phyloP scores from a whole-genome alignment of 1,284 basidiomycete species.

The Coriolopsis trogii region DNA sequence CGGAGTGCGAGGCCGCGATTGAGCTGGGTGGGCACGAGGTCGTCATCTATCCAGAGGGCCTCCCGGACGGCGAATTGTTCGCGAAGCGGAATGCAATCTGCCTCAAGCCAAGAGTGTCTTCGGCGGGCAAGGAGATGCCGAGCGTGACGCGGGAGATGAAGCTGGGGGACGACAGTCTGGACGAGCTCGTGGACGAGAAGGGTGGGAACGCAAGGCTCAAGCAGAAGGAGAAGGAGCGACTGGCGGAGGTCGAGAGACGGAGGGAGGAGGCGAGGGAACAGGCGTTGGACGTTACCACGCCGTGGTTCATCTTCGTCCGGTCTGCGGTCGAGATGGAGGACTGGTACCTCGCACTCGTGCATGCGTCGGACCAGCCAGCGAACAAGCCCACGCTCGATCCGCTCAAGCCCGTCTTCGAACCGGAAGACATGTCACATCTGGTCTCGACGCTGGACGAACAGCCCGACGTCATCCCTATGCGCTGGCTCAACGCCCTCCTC shows the following conservation, averaged over 20 bases:
- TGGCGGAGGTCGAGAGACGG: constrained; percentile 47
- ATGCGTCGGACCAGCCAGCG: constrained; percentile 65
- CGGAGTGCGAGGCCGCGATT: constrained; percentile 85
- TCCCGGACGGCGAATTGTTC: constrained; percentile 85
- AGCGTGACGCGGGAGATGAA: constrained; percentile 60
- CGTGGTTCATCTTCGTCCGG: constrained; percentile 91
- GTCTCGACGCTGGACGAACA: constrained; percentile 87
- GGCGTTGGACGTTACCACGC: constrained; percentile 53
- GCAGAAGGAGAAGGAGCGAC: constrained; percentile 48
- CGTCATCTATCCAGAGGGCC: constrained; percentile 70
- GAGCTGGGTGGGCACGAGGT: constrained; percentile 79
- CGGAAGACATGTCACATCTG: constrained; percentile 83
- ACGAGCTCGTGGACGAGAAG: constrained; percentile 43
- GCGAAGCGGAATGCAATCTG: constrained; percentile 87
- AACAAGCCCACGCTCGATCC: constrained; percentile 59
- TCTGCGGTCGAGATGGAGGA: constrained; percentile 91
- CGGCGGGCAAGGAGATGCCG: constrained; percentile 41
- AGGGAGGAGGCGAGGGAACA: constrained; percentile 52
- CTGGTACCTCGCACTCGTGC: constrained; percentile 91
- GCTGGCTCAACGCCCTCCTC: constrained; percentile 95
- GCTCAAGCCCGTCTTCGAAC: constrained; percentile 68
- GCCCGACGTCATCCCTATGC: constrained; percentile 93
- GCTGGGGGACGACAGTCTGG: constrained; percentile 40
- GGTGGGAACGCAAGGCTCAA: constrained; percentile 40
- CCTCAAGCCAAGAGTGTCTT: constrained; percentile 56